A percentile compares a stretch with the other conserved stretches of the same genome.
These are phyloP conservation scores for Teunomyces cretensis DNA, from an alignment of 805 yeast species.

Conservation along the genomic window DNA sequence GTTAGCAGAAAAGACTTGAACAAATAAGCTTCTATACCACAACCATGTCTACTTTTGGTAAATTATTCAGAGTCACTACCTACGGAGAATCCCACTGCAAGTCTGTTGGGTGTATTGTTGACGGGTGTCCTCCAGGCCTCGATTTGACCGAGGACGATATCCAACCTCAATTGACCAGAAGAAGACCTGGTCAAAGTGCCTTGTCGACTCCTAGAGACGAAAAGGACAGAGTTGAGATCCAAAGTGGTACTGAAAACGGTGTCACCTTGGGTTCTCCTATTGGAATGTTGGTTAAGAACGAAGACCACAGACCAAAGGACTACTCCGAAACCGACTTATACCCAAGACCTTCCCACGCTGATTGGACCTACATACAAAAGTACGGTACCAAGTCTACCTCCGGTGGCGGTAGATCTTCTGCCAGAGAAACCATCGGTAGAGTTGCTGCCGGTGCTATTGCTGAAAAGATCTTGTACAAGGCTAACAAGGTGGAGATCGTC, in stretches of 20 bases:
- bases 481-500: conserved; percentile 85
- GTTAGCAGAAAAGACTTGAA: neutral
- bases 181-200: conserved; percentile 96
- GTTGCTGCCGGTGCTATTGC: conserved; percentile 99
- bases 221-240: conserved; percentile 88
- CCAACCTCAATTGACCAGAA: conserved; percentile 93
- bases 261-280: conserved; percentile 93
- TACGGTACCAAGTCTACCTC: conserved; percentile 92
- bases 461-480: conserved; percentile 78
- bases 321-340: conserved; percentile 91
- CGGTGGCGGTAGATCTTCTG: conserved; percentile 97
- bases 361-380: conserved; percentile 85
- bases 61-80: conserved; percentile 70
- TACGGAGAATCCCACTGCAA: conserved; percentile 98
- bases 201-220: conserved; percentile 95
- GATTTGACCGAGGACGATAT: conserved; percentile 79
- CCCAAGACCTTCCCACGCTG: conserved; percentile 99
- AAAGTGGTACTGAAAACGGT: conserved; percentile 91
- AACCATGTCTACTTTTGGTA: conserved; percentile 44
- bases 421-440: conserved; percentile 97
- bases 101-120: conserved; percentile 97
- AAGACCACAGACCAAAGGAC: conserved; percentile 96
- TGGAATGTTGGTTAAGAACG: conserved; percentile 87
- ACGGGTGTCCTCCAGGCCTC: conserved; percentile 97
- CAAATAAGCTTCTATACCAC: neutral